These are phyloP conservation scores for Saussurea involucrata DNA, from an alignment of 129 eudicot genomes.

Conservation along the genomic window DNA sequence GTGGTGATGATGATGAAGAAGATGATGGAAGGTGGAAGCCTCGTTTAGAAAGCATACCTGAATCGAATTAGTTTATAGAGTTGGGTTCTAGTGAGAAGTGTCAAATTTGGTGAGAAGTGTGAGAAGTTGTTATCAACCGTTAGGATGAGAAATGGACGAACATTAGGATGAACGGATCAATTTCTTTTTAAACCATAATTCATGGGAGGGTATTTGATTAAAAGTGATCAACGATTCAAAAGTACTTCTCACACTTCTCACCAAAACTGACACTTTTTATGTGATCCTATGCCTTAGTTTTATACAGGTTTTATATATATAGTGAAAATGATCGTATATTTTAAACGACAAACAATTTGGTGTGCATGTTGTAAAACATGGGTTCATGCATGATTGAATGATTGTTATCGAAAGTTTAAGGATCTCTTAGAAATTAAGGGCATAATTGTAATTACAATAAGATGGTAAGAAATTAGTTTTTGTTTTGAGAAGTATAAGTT, in stretches of 20 bases:
- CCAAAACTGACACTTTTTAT: too few relatives aligned
- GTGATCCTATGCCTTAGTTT: too few relatives aligned
- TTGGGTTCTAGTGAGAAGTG: too few relatives aligned
- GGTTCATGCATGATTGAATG: background rate
- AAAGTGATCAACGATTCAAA: too few relatives aligned
- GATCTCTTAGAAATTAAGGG: background rate
- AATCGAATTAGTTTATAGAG: conserved; percentile 36
- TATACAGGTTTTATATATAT: background rate
- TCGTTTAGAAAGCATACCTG: conserved; percentile 50
- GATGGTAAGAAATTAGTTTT: background rate
- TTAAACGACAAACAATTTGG: background rate
- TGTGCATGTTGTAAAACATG: background rate
- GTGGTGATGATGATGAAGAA: background rate
- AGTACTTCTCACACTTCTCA: too few relatives aligned
- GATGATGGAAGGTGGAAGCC: conserved; percentile 40
- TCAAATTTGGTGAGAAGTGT: too few relatives aligned
- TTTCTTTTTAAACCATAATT: too few relatives aligned
- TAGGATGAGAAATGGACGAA: too few relatives aligned
- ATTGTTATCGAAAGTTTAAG: background rate
- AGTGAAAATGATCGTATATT: background rate
- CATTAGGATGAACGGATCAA: too few relatives aligned
- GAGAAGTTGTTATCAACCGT: too few relatives aligned
- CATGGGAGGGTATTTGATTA: too few relatives aligned
- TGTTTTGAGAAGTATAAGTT: background rate
- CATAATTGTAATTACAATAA: background rate